Conservation (phyloP, 1,139 yeast genomes). For the Chernovozyma aurita region DNA sequence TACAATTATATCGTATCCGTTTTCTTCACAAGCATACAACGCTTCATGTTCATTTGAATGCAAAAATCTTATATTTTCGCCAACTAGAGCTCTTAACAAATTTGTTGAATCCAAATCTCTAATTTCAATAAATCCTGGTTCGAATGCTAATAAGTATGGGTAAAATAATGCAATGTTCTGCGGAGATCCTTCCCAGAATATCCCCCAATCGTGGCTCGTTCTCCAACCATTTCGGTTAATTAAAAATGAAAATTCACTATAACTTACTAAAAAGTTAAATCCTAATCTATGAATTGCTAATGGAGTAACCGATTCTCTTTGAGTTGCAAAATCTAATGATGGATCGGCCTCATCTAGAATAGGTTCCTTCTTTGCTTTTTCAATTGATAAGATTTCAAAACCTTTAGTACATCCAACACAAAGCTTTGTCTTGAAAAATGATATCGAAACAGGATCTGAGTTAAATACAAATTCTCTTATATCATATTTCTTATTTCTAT, state of each 20-base stretch:
- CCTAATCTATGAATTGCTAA: constrained; percentile 88
- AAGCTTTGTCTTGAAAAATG: constrained; percentile 80
- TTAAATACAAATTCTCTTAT: constrained; percentile 75
- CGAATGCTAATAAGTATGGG: constrained; percentile 90
- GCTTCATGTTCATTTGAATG: constrained; percentile 94
- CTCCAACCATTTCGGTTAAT: constrained; percentile 97
- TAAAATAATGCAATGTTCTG: constrained; percentile 89
- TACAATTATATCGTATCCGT: constrained; percentile 87
- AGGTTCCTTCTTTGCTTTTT: constrained; percentile 69
- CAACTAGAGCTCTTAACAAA: constrained; percentile 83
- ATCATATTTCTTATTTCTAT: constrained; percentile 63
- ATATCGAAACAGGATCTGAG: constrained; percentile 87
- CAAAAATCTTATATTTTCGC: constrained; percentile 84
- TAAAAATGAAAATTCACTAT: constrained; percentile 89
- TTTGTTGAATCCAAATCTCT: constrained; percentile 88
- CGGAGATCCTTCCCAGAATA: constrained; percentile 96
- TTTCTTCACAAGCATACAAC: constrained; percentile 86
- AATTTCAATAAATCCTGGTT: constrained; percentile 84
- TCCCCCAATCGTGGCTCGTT: constrained; percentile 88
- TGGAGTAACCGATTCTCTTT: constrained; percentile 76
- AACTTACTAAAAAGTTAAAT: constrained; percentile 79
- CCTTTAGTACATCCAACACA: constrained; percentile 97
- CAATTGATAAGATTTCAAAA: constrained; percentile 86
- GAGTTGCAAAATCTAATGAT: constrained; percentile 90
- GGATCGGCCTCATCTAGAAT: constrained; percentile 95